A percentile compares a stretch with the other conserved stretches of the same genome.
These are phyloP conservation scores for Mycena sanguinolenta DNA, from an alignment of 768 basidiomycete species.

Conservation along the genomic window DNA sequence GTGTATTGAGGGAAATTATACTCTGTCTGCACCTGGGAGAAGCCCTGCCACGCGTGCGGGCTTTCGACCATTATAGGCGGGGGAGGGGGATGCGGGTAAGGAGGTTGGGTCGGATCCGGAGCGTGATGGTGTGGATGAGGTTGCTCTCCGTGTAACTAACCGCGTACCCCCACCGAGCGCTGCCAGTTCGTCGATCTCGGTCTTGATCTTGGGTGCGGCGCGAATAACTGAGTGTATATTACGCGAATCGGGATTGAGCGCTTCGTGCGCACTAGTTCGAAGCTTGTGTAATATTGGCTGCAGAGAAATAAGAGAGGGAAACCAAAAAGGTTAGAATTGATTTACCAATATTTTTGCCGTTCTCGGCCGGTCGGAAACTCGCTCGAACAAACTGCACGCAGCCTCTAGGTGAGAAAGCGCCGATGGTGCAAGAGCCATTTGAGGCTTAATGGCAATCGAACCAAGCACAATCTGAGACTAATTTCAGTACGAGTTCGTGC, in stretches of 20 bases:
- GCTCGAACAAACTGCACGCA: conserved; percentile 68
- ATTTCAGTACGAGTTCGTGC: conserved; percentile 7
- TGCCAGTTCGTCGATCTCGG: conserved; percentile 72
- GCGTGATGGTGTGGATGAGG: conserved; percentile 57
- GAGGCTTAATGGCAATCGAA: conserved; percentile 74
- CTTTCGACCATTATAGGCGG: conserved; percentile 39
- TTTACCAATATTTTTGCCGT: conserved; percentile 72
- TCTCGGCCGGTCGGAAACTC: conserved; percentile 65
- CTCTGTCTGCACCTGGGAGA: conserved; percentile 34
- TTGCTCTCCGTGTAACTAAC: conserved; percentile 65
- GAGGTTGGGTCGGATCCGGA: conserved; percentile 60
- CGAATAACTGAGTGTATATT: conserved; percentile 43
- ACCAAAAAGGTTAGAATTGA: conserved; percentile 26
- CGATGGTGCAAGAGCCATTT: conserved; percentile 74
- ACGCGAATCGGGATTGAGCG: conserved; percentile 48
- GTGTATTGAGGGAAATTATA: conserved; percentile 39
- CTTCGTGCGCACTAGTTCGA: conserved; percentile 64
- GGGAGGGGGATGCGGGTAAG: conserved; percentile 62
- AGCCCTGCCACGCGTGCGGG: conserved; percentile 36
- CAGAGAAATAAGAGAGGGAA: conserved; percentile 4
- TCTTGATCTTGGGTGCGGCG: conserved; percentile 63
- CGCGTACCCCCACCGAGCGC: conserved; percentile 75
- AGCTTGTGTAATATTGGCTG: conserved; percentile 76
- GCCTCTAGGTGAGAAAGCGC: conserved; percentile 78
- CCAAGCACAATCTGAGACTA: conserved; percentile 72